Conservation (phyloP, 495 filamentous ascomycete species). For the Penicillium nucicola region DNA sequence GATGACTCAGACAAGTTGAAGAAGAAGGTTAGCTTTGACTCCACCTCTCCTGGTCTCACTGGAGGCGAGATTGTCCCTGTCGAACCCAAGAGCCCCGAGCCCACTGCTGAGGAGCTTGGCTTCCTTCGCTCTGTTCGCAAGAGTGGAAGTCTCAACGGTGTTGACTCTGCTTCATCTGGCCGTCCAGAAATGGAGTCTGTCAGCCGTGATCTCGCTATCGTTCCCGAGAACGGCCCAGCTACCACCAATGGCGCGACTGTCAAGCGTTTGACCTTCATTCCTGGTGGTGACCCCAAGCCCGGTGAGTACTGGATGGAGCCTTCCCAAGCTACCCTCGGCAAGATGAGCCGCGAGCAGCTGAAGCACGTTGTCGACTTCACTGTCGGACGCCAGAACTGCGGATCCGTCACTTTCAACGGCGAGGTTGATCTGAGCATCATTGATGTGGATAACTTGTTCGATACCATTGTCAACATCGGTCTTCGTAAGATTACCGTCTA, state of each 20-base stretch:
- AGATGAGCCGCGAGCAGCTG: constrained; percentile 70
- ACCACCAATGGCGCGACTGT: constrained; percentile 24
- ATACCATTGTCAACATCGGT: constrained; percentile 67
- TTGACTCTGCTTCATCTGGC: constrained; percentile 43
- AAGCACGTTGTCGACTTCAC: constrained; percentile 67
- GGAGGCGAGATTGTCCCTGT: constrained; percentile 45
- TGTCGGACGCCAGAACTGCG: constrained; percentile 77
- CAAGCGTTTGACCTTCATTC: constrained; percentile 28
- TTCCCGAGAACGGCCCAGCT: constrained; percentile 62
- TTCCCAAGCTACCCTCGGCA: constrained; percentile 61
- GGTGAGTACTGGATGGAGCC: constrained; percentile 88
- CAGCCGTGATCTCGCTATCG: constrained; percentile 71
- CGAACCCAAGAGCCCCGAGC: constrained; percentile 48
- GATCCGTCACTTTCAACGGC: constrained; percentile 73
- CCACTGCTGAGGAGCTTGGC: constrained; percentile 63
- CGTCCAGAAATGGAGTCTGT: constrained; percentile 70
- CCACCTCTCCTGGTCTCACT: constrained; percentile 40
- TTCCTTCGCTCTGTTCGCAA: constrained; percentile 56
- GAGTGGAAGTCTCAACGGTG: constrained; percentile 44
- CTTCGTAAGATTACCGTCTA: constrained; percentile 84
- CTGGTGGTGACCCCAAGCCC: constrained; percentile 52
- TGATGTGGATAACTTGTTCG: constrained; percentile 68
- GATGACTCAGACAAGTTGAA: constrained; percentile 52
- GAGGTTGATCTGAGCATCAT: constrained; percentile 76
- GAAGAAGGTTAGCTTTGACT: constrained; percentile 90